Conservation (phyloP, 495 filamentous ascomycete species). For the Penicillium simplicissimum region DNA sequence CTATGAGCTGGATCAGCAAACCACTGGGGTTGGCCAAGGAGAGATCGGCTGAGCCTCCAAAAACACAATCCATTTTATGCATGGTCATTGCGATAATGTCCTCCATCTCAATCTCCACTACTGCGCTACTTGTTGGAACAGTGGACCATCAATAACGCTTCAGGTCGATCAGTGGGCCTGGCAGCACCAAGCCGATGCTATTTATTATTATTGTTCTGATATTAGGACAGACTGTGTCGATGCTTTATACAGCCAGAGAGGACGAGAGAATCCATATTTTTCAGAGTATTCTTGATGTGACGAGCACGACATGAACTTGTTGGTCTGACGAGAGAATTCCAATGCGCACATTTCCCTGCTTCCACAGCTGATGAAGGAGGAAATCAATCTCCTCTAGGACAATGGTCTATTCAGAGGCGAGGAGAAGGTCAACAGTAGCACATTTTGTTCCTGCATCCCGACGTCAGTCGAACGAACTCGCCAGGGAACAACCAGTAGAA, state of each 20-base stretch:
- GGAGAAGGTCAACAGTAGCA: constrained; percentile 14
- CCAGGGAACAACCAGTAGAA: neutral
- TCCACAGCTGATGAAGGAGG: neutral
- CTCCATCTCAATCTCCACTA: neutral
- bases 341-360: neutral
- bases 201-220: neutral
- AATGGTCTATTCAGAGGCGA: neutral
- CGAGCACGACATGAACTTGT: neutral
- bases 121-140: neutral
- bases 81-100: neutral
- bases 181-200: neutral
- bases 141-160: neutral
- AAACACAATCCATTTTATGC: neutral
- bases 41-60: neutral
- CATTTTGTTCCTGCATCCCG: neutral
- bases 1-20: neutral
- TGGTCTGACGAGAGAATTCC: neutral
- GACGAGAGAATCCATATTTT: no score
- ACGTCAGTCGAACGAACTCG: constrained; percentile 3
- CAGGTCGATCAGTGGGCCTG: constrained; percentile 8
- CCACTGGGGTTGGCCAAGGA: neutral
- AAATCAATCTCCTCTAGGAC: no score
- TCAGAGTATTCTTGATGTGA: neutral
- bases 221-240: neutral
- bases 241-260: neutral